Evolutionary conservation across 2,329 filamentous ascomycete species (phyloP), one percentile per base, ranked within the genome.

Genomic region (Talaromyces sp.): DNA sequence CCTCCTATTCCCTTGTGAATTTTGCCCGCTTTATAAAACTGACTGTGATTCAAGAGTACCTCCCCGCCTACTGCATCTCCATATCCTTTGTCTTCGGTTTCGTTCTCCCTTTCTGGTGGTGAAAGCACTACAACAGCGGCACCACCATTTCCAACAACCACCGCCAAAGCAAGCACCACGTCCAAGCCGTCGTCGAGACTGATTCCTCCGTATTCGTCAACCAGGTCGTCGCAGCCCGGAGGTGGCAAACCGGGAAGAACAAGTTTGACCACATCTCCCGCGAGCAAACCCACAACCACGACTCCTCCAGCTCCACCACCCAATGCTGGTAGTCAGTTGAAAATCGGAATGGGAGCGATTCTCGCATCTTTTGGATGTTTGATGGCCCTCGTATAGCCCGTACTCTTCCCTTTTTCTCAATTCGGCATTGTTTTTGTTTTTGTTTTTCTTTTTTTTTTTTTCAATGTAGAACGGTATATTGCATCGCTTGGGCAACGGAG

Each of bases 21-120:
- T 65, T 60, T 62, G 42, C 25, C 47, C 53, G 54, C 60, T 64
- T 61, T 52, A 11, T n/a, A 58, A 69, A 5, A 33, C 59, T 63
- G 32, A 62, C 62, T 63, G 55, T 49, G 6, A 60, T 57, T 62
- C 62, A 70, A 85, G 81, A 76, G 73, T 72, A 80, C 76, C 70
- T 82, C 72, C 83, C 84, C 70, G 66, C 86, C 72, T 83, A 82
- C 74, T 70, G 85, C 74, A 69, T 81, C 73, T 69, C 80, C 76
- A 67, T 78, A 73, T 75, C 74, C 62, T 70, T 81, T 70, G 64
- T 75, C 67, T 64, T 71, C 62, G 79, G 80, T 33, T 73, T 81
- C 70, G 60, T 79, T 70, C 71, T 84, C 74, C 74, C 75, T 57
- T 60, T 82, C 64, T 76, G 80, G 73, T 66, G 76, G 69, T 83